Base-by-base conservation (phyloP, 2,329 filamentous ascomycete species). In the Epichloe typhina region DNA sequence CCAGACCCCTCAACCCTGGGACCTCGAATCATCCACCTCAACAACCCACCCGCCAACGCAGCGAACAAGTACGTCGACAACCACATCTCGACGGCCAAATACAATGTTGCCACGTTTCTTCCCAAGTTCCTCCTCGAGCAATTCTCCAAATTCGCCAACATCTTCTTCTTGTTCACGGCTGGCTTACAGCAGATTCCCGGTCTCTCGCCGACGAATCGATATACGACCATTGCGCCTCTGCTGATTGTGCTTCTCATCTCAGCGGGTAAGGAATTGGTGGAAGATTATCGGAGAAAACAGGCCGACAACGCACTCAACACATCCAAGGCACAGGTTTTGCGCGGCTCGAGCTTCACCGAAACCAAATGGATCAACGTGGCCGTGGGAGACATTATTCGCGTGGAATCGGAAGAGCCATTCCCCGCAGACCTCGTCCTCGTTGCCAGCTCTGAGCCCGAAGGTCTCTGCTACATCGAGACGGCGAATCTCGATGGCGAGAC, bases 81-180 rank as follows among this genome's bases (percentile, higher is more conserved):
- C 65, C 89, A 97, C 67, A 86, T 98, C 55, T 97, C 91, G 41
- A 98, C 93, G 5, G 86, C 93, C 56, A 98, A 98, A 69, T 98
- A 98, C 79, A 98, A 97, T 66, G 61, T 88, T 62, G 76, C 87
- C 50, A 95, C 89, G 19, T 98, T 98, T 67, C 65, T 97, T 17
- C 93, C 93, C 47, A 98, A 98, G 69, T 98, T 98, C 69, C 75
- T 98, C 51, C 89, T 91, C 66, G 93, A 98, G 68, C 93, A 98
- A 66, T 98, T 98, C 71, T 96, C 90, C 54, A 98, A 96, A 74
- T 95, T 96, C 69, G 93, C 93, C 73, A 98, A 98, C 70, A 70
- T 98, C 63, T 98, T 98, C 75, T 98, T 98, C 85, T 79, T 98
- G 65, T 97, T 98, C 68, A 98, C 93, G 38, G 90, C 93, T 15